Evolutionary conservation across 176 grass and related monocot species (phyloP), one percentile per base, ranked within the genome.

Genomic region (Oryza nivara): DNA sequence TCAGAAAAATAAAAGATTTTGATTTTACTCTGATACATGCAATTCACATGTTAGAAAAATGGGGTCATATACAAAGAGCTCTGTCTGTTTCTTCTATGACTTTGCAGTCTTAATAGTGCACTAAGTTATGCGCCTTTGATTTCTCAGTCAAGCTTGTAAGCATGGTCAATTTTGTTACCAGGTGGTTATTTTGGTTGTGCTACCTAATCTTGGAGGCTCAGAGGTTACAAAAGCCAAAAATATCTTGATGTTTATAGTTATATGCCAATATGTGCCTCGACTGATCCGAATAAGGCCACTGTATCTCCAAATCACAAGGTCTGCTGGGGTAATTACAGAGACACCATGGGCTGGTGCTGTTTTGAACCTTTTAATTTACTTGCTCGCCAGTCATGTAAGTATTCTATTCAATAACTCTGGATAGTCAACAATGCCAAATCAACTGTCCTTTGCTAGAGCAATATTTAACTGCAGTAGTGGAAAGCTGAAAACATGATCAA

Each of bases 361-460:
- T 77, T 93, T 95, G 76, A 98, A 98, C 49, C 91, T 98, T 86
- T 61, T 98, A 76, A 89, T 92, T 88, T 98, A 98, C 83, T 91
- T 98, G 92, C 95, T 98, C 79, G 91, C 95, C 25, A 98, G 95
- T 63, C 92, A 98, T 88, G 95, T 98, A 92, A 95, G 89, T 87
- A 28, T 11, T 76, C 9, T 69, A 76, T 73, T 72, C 49, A 54
- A 76, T 49, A 65, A 79, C 25, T 77, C 1, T 64, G 28, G 47
- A 12, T 80, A 73, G 76, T 10, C 72, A 43, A 45, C 46, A 70
- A 63, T 41, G 35, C 43, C 43, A 72, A 82, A 67, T 15, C 14
- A 70, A 15, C 17, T 67, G 2, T 48, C 38, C 72, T 16, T 80
- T 69, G 52, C 41, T 60, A 7, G 30, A 19, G 13, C 66, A 72